Percentiles rank a stretch among this genome's conserved stretches.
Evolutionary conservation across 129 eudicot genomes (phyloP).

Genomic region (Flaveria trinervia): DNA sequence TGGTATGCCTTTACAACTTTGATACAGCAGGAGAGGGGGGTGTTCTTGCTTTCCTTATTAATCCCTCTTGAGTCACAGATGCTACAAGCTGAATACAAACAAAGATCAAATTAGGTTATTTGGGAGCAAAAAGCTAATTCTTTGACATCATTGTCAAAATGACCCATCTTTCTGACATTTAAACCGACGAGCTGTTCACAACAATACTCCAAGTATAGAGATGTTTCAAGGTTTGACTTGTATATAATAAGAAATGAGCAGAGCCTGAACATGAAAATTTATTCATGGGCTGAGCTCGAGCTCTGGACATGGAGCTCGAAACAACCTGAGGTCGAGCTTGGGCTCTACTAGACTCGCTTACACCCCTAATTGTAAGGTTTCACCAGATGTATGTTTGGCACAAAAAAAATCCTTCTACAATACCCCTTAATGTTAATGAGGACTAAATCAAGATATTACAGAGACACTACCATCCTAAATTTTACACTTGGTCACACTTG

Average conservation of each 20-base stretch:
- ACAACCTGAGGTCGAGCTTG: neutral
- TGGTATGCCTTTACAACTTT: constrained; percentile 47
- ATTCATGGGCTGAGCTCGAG: neutral
- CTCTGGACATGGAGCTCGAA: neutral
- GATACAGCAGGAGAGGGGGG: constrained; percentile 45
- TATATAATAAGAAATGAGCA: neutral
- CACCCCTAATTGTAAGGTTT: neutral
- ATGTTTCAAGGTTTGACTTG: constrained; percentile 12
- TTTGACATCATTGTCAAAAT: constrained; percentile 4
- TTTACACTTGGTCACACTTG: constrained; percentile 15
- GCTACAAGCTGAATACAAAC: constrained; percentile 74
- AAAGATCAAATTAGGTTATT: constrained; percentile 11
- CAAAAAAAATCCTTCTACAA: neutral
- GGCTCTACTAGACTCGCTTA: neutral
- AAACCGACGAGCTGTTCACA: neutral
- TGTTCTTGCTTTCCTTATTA: constrained; percentile 55
- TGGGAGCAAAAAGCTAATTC: neutral
- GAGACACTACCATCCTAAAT: neutral
- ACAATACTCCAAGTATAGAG: neutral
- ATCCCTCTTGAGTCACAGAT: constrained; percentile 83
- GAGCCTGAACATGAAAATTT: neutral
- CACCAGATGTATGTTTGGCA: neutral
- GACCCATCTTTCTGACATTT: neutral
- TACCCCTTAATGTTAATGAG: neutral
- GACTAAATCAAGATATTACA: neutral